phyloP scores from a whole-genome alignment of 148 eudicot genomes.

The Camellia lanceoleosa region DNA sequence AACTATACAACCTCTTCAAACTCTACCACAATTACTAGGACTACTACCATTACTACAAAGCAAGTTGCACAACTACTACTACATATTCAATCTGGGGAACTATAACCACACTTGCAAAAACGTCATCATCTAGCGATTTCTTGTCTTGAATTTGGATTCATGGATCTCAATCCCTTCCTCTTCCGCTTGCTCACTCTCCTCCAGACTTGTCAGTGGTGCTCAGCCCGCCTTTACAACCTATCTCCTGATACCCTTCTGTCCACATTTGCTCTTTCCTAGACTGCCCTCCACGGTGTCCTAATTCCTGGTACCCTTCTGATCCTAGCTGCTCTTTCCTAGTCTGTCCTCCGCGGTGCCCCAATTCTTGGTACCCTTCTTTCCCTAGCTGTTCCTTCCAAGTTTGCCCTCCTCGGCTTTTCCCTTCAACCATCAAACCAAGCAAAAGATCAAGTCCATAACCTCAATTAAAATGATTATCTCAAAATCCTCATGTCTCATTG shows the following conservation, averaged over 20 bases:
- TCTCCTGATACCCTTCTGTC: slow-evolving; percentile 12
- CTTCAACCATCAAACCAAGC: slow-evolving; percentile 8
- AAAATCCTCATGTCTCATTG: too few species aligned
- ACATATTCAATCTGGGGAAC: too few species aligned
- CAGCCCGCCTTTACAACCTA: slow-evolving; percentile 44
- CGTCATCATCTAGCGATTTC: not conserved
- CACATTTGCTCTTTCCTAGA: slow-evolving; percentile 42
- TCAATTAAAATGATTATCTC: too few species aligned
- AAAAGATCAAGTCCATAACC: too few species aligned
- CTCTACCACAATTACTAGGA: too few species aligned
- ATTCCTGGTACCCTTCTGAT: not conserved
- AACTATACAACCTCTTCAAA: too few species aligned
- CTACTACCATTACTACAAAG: too few species aligned
- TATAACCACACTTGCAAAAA: too few species aligned
- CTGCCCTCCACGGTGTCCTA: not conserved
- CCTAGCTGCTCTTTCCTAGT: slow-evolving; percentile 43
- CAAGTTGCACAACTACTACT: too few species aligned
- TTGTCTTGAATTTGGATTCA: slow-evolving; percentile 24
- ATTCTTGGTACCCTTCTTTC: not conserved
- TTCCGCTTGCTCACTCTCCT: slow-evolving; percentile 15
- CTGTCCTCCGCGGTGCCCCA: not conserved
- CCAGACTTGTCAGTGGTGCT: slow-evolving; percentile 18
- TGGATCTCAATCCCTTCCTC: slow-evolving; percentile 22
- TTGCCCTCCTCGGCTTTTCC: slow-evolving; percentile 43
- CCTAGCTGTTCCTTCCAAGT: slow-evolving; percentile 12